Evolutionary conservation across 2,329 filamentous ascomycete species (phyloP).

Genomic region (Penicillium sp.): DNA sequence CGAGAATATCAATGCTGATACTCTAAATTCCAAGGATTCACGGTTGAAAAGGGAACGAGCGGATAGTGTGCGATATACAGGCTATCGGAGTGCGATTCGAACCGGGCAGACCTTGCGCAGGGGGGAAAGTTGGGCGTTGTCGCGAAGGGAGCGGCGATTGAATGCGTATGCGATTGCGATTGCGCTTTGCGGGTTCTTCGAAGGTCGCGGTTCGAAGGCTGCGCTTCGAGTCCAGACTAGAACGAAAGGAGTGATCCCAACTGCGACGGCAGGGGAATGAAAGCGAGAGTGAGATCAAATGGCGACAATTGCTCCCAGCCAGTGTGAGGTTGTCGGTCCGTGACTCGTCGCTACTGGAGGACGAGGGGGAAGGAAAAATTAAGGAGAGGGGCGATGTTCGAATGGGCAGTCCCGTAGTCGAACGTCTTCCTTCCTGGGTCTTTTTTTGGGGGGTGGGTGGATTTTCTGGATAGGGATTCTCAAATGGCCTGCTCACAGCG

Average conservation of each 20-base stretch:
- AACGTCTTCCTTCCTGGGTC: conserved; percentile 7
- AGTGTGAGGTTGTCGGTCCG: conserved; percentile 28
- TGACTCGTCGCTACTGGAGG: conserved; percentile 25
- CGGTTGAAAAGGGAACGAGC: not conserved
- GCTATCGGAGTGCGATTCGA: not conserved
- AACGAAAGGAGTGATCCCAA: conserved; percentile 1
- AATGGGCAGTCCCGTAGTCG: conserved; percentile 21
- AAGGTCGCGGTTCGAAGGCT: not conserved
- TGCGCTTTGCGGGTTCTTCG: not conserved
- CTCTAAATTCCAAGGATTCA: not conserved
- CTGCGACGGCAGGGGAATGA: conserved; percentile 12
- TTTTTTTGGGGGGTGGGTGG: not conserved
- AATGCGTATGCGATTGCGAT: not conserved
- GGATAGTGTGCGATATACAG: not conserved
- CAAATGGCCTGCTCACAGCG: conserved; percentile 41
- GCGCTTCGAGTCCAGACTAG: not conserved
- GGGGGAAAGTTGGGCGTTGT: not conserved
- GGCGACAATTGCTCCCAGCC: conserved; percentile 34
- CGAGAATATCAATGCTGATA: not conserved
- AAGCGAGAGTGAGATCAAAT: conserved; percentile 23
- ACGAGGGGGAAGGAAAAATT: conserved; percentile 12
- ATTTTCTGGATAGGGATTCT: conserved; percentile 14
- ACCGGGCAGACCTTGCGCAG: not conserved
- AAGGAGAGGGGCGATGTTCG: not conserved
- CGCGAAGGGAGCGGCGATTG: not conserved